A percentile compares a stretch with the other conserved stretches of the same genome.
Evolutionary conservation across 148 eudicot genomes (phyloP).

Genomic region (Euryodendron excelsum): DNA sequence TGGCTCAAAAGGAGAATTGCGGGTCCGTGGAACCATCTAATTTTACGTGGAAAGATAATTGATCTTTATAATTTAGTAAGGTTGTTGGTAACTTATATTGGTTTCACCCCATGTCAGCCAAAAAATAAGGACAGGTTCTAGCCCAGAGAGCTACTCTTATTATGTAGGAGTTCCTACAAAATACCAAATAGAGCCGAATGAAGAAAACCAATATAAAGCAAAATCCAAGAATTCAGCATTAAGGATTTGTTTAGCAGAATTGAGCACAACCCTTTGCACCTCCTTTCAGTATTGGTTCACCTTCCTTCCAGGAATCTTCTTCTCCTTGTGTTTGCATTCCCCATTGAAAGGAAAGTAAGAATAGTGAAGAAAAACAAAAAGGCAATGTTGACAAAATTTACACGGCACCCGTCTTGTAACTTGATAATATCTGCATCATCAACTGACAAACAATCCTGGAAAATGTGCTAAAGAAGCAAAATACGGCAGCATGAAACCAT

Average conservation of each 20-base stretch:
- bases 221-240: not conserved
- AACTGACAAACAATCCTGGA: not conserved
- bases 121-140: too few species aligned
- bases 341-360: not conserved
- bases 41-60: not conserved
- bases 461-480: not conserved
- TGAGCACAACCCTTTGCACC: not conserved
- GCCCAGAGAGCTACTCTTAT: too few species aligned
- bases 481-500: not conserved
- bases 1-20: not conserved
- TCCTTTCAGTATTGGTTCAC: not conserved
- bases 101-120: too few species aligned
- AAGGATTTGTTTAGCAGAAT: slow-evolving; percentile 5
- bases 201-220: not conserved
- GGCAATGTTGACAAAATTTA: not conserved
- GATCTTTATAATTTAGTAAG: too few species aligned
- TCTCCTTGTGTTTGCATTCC: not conserved
- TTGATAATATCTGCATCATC: too few species aligned
- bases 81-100: too few species aligned
- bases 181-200: too few species aligned
- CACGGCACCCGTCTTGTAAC: not conserved
- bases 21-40: not conserved
- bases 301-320: not conserved
- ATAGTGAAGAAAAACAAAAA: not conserved
- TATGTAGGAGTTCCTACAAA: too few species aligned